Percentiles rank a stretch among this genome's conserved stretches.
Conservation (phyloP, 2,329 filamentous ascomycete species). For the Tolypocladium endophyticum region DNA sequence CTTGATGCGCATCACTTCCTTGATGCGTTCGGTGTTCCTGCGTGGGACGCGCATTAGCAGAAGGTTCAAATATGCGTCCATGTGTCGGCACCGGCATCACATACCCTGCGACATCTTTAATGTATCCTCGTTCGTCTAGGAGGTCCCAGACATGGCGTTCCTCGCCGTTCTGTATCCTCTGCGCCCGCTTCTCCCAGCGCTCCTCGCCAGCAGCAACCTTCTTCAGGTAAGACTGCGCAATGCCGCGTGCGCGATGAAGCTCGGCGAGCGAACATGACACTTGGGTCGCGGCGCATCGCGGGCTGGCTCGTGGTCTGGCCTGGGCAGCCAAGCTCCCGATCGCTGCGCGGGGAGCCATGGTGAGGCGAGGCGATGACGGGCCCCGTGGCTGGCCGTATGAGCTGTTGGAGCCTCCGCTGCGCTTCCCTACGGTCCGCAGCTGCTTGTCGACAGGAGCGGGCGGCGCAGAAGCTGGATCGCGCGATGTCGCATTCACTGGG, state of each 20-base stretch:
- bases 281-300: constrained; percentile 12
- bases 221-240: constrained; percentile 29
- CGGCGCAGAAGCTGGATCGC: background rate
- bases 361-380: background rate
- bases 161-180: constrained; percentile 38
- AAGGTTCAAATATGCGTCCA: background rate
- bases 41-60: constrained; percentile 1
- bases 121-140: constrained; percentile 60
- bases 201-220: constrained; percentile 31
- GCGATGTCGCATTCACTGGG: background rate
- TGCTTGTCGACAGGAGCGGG: background rate
- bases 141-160: constrained; percentile 47
- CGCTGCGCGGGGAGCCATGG: constrained; percentile 17
- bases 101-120: constrained; percentile 68
- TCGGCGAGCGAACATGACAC: constrained; percentile 10
- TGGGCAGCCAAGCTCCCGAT: constrained; percentile 13
- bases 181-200: constrained; percentile 37
- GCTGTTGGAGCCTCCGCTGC: background rate
- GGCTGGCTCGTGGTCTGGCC: constrained; percentile 11
- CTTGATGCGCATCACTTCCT: constrained; percentile 52
- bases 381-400: background rate
- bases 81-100: constrained; percentile 18
- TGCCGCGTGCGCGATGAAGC: constrained; percentile 18
- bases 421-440: background rate
- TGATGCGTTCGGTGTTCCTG: constrained; percentile 41